Evolutionary conservation across 1,284 basidiomycete species (phyloP), one percentile per base, ranked within the genome.

Genomic region (Stygiomarasmius scandens): DNA sequence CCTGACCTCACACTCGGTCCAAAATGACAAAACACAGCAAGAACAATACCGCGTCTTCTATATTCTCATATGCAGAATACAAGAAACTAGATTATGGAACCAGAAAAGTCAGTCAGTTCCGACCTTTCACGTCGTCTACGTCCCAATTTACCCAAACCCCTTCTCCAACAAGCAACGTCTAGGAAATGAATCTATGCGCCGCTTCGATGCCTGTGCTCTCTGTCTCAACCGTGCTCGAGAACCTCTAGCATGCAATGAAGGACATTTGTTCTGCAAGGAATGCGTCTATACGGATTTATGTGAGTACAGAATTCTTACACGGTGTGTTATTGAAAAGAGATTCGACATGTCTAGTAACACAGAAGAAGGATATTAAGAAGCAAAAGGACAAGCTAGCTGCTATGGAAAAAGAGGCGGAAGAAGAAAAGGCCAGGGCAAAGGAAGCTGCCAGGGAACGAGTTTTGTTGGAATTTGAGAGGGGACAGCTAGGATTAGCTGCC

Each of bases 211-310:
- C 9, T 97, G 94, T 69, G 82, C 90, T 34, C 82, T 96, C 16
- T 96, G 95, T 68, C 76, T 96, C 27, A 87, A 92, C 58, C 80
- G 81, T 51, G 93, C 92, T 3, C 74, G 88, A 48, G 88, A 93
- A 53, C 92, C 95, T 0, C 78, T 95, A 27, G 84, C 88, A 10
- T 98, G 95, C 68, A 74, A 83, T 24, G 81, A 90, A 56, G 95
- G 96, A 0, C 95, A 98, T 71, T 67, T 97, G 11, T 93, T 90
- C 73, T 98, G 95, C 81, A 93, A 90, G 66, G 93, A 96, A 72
- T 93, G 95, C 67, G 86, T 87, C 11, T 85, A 89, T 64, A 83
- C 86, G 0, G 90, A 92, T 68, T 81, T 93, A 29, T 70, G 90
- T 91, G 72, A 68, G 87, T 73, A 32, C 34, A 51, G 19, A 46